Evolutionary conservation across 345 rosid species (phyloP).

Genomic region (Garcia nutans): DNA sequence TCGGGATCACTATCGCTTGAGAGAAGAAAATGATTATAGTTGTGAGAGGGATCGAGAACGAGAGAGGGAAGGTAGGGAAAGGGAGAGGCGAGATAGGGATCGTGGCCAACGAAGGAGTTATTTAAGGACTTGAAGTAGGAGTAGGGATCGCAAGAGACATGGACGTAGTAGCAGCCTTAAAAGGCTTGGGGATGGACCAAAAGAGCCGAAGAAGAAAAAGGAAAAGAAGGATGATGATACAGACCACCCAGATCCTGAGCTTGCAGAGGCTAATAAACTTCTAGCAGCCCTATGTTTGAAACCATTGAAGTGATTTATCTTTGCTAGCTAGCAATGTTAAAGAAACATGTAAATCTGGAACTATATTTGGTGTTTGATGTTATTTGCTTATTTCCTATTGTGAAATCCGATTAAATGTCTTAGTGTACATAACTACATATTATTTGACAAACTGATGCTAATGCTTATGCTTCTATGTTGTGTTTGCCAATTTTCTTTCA

Average conservation of each 20-base stretch:
- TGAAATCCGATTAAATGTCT: too few relatives aligned
- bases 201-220: slow-evolving; percentile 62
- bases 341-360: neutral
- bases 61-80: slow-evolving; percentile 75
- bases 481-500: too few relatives aligned
- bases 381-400: neutral
- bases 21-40: slow-evolving; percentile 70
- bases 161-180: slow-evolving; percentile 54
- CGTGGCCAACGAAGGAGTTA: slow-evolving; percentile 66
- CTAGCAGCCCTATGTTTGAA: slow-evolving; percentile 74
- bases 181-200: slow-evolving; percentile 45
- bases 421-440: too few relatives aligned
- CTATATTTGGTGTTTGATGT: neutral
- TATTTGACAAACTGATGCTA: too few relatives aligned
- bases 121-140: slow-evolving; percentile 59
- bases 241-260: slow-evolving; percentile 82
- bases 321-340: neutral
- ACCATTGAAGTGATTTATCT: slow-evolving; percentile 43
- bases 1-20: slow-evolving; percentile 60
- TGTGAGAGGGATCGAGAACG: slow-evolving; percentile 70
- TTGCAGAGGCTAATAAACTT: slow-evolving; percentile 84
- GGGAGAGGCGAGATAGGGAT: slow-evolving; percentile 73
- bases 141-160: slow-evolving; percentile 77
- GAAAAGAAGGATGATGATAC: slow-evolving; percentile 76
- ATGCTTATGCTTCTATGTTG: too few relatives aligned